These are phyloP conservation scores for Vitis hybrid DNA, from an alignment of 177 flowering plant genomes.

Conservation along the genomic window DNA sequence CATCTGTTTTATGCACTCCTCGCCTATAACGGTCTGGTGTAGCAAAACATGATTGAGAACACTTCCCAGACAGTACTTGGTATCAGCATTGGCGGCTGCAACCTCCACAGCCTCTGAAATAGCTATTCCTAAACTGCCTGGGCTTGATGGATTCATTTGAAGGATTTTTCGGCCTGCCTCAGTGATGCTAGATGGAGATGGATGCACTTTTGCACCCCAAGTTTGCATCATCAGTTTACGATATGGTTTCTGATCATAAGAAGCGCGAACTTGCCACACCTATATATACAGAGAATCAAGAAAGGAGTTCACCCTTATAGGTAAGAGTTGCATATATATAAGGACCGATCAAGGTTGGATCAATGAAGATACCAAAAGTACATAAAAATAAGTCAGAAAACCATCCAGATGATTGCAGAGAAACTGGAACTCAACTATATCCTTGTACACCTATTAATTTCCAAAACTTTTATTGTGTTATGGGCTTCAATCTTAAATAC, in stretches of 20 bases:
- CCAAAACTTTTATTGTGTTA: too few relatives aligned
- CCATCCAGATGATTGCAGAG: too few relatives aligned
- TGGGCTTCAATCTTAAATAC: too few relatives aligned
- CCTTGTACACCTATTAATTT: too few relatives aligned
- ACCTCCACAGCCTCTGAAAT: conserved; percentile 95
- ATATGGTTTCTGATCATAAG: conserved; percentile 92
- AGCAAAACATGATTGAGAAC: conserved; percentile 93
- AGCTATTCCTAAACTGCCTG: conserved; percentile 95
- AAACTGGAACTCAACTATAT: too few relatives aligned
- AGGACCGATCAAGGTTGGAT: too few relatives aligned
- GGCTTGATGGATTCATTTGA: conserved; percentile 66
- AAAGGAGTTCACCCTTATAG: neutral
- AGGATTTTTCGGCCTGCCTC: conserved; percentile 74
- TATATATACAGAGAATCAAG: conserved; percentile 26
- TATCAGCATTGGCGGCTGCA: conserved; percentile 69
- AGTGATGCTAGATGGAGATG: conserved; percentile 82
- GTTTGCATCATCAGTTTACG: conserved; percentile 96
- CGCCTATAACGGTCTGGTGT: conserved; percentile 95
- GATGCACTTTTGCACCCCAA: conserved; percentile 98
- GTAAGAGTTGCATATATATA: too few relatives aligned
- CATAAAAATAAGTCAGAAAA: too few relatives aligned
- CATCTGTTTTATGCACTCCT: conserved; percentile 93
- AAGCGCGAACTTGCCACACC: conserved; percentile 99
- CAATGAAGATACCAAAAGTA: too few relatives aligned
- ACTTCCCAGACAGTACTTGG: conserved; percentile 92